Evolutionary conservation across 805 yeast genomes (phyloP).

Genomic region (Candida coleopterorum): DNA sequence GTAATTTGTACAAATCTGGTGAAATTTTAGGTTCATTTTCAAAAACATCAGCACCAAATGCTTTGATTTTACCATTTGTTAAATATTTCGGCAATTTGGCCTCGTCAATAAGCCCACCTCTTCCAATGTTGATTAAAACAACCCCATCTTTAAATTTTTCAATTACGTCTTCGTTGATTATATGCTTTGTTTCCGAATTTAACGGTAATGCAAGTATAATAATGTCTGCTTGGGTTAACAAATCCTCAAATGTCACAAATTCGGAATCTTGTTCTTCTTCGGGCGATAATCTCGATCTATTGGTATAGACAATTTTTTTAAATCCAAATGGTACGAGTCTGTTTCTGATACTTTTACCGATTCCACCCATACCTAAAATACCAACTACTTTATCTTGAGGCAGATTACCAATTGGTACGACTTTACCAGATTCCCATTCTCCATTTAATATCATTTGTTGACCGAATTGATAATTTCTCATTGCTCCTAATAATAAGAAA

Average conservation of each 20-base stretch:
- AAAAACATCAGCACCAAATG: slow-evolving; percentile 73
- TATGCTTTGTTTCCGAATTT: slow-evolving; percentile 65
- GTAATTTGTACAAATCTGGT: slow-evolving; percentile 53
- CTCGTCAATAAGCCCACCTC: slow-evolving; percentile 82
- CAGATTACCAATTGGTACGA: slow-evolving; percentile 61
- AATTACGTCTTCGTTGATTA: slow-evolving; percentile 57
- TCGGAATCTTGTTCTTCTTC: slow-evolving; percentile 68
- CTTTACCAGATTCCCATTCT: slow-evolving; percentile 50
- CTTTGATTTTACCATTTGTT: slow-evolving; percentile 58
- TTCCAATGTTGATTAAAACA: slow-evolving; percentile 75
- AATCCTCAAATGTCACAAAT: slow-evolving; percentile 67
- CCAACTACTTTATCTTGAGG: slow-evolving; percentile 77
- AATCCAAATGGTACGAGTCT: slow-evolving; percentile 77
- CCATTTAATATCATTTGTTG: slow-evolving; percentile 49
- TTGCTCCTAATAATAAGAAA: slow-evolving; percentile 54
- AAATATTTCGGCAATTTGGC: slow-evolving; percentile 50
- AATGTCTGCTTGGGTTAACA: slow-evolving; percentile 65
- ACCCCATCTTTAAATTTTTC: slow-evolving; percentile 74
- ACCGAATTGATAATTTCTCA: slow-evolving; percentile 64
- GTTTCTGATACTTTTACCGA: slow-evolving; percentile 75
- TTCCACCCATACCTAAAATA: slow-evolving; percentile 84
- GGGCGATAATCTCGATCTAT: slow-evolving; percentile 52
- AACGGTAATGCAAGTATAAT: slow-evolving; percentile 75
- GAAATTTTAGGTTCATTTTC: slow-evolving; percentile 73
- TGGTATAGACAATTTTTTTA: slow-evolving; percentile 63